Percentiles rank a stretch among this genome's conserved stretches.
Evolutionary conservation across 306 rosid genomes (phyloP).

Genomic region (Heteromeles arbutifolia): DNA sequence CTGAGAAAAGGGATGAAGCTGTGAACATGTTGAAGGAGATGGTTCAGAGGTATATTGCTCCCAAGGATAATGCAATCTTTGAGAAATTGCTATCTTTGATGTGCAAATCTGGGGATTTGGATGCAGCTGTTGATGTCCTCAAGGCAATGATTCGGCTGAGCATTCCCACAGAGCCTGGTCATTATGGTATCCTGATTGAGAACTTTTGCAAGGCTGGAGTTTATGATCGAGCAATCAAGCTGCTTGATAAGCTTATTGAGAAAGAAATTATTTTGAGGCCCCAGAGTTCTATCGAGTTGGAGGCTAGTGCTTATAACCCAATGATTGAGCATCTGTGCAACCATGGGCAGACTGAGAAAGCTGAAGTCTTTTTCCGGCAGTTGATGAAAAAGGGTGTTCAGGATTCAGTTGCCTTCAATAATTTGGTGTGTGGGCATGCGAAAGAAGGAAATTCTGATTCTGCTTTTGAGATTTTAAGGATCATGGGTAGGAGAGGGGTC

Average conservation of each 20-base stretch:
- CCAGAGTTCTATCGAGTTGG: constrained; percentile 56
- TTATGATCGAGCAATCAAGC: constrained; percentile 60
- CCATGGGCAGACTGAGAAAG: constrained; percentile 64
- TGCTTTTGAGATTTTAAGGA: constrained; percentile 72
- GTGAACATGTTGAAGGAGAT: constrained; percentile 53
- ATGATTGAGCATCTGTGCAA: constrained; percentile 68
- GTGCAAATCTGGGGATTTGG: constrained; percentile 67
- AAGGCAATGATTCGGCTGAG: constrained; percentile 69
- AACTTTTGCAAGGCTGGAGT: constrained; percentile 63
- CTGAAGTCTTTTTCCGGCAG: constrained; percentile 74
- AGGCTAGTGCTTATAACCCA: constrained; percentile 64
- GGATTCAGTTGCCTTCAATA: constrained; percentile 71
- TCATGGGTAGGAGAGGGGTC: constrained; percentile 80
- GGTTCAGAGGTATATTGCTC: constrained; percentile 59
- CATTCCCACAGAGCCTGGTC: constrained; percentile 86
- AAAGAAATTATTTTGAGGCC: constrained; percentile 71
- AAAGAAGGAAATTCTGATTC: constrained; percentile 86
- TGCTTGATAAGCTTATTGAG: constrained; percentile 75
- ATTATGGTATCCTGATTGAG: constrained; percentile 75
- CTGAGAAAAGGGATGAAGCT: constrained; percentile 53
- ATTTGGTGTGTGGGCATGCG: constrained; percentile 68
- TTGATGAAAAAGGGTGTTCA: constrained; percentile 73
- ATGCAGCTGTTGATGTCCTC: constrained; percentile 72
- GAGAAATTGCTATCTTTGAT: constrained; percentile 47
- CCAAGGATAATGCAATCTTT: constrained; percentile 71